Base-by-base conservation (phyloP, 768 basidiomycete species). In the Tricholoma bakamatsutake region DNA sequence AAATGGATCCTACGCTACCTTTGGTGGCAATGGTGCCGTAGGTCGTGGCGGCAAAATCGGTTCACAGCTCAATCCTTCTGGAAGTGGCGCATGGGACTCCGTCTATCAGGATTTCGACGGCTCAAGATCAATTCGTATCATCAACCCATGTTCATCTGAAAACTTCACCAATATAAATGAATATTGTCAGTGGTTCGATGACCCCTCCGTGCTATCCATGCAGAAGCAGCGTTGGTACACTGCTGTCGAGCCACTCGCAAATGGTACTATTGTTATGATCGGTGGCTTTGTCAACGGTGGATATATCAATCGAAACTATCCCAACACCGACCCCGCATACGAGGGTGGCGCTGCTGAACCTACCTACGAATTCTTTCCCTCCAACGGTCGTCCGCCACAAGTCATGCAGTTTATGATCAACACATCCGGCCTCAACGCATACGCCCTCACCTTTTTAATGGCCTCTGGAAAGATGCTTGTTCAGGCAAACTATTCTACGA, bases 21-120 rank as follows among this genome's bases (percentile, higher is more conserved):
- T 91, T 59, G 90, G 90, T 58, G 90, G 90, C 6, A 92, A 92
- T 63, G 80, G 81, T 24, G 89, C 90, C 13, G 74, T 91, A 15
- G 83, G 82, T 21, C 81, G 79, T 3, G 82, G 83, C 30, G 90
- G 88, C 8, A 73, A 73, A 52, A 75, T 81, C 27, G 81, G 84
- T 30, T 80, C 80, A 0, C 76, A 78, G 47, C 62, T 66, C 21
- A 79, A 81, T 59, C 73, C 76, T 5, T 70, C 64, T 21, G 75
- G 72, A 2, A 76, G 67, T 53, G 82, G 78, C 17, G 63, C 69
- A 1, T 90, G 74, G 72, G 88, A 90, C 62, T 71, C 85, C 39
- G 75, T 73, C 9, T 95, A 91, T 69, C 71, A 83, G 53, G 87
- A 96, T 67, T 90, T 82, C 57, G 91, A 93, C 63, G 93, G 95